Conservation (phyloP, 2,329 filamentous ascomycete species). For the Ophiocordyceps sinensis region DNA sequence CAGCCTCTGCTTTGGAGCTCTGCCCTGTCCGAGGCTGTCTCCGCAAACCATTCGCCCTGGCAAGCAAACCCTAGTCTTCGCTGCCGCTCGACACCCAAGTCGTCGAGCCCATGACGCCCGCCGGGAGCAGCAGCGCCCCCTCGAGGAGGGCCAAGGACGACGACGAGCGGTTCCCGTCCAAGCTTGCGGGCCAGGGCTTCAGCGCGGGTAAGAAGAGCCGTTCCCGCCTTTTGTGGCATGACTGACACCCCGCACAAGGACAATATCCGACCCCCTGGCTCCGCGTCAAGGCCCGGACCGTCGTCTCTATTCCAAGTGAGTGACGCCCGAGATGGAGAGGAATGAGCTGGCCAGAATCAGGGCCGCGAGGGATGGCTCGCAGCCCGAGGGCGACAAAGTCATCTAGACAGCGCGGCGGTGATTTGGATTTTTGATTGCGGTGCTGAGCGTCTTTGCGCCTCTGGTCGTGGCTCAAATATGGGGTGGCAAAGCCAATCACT, state of each 20-base stretch:
- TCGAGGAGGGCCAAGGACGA: constrained; percentile 29
- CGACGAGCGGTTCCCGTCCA: constrained; percentile 20
- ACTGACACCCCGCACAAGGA: constrained; percentile 9
- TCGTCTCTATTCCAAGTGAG: constrained; percentile 20
- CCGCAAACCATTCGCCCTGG: constrained; percentile 5
- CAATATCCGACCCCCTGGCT: constrained; percentile 32
- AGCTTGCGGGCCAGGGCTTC: constrained; percentile 30
- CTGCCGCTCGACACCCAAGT: constrained; percentile 9
- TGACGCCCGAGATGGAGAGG: constrained; percentile 26
- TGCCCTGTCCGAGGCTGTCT: background rate
- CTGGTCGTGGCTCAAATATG: too few species aligned
- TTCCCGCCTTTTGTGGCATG: background rate
- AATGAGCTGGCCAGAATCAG: constrained; percentile 21
- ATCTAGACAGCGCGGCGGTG: background rate
- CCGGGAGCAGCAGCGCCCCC: constrained; percentile 8
- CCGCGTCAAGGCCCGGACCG: constrained; percentile 18
- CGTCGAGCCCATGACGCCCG: constrained; percentile 6
- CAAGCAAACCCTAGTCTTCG: constrained; percentile 6
- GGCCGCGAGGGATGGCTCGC: constrained; percentile 1
- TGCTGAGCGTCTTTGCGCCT: too few species aligned
- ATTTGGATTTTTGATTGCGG: background rate
- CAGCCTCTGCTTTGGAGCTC: too few species aligned
- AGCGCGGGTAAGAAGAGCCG: constrained; percentile 23
- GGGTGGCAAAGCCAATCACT: too few species aligned
- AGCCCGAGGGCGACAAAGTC: background rate